Conservation (phyloP, 1,139 yeast species). For the Blastobotrys illinoisensis region DNA sequence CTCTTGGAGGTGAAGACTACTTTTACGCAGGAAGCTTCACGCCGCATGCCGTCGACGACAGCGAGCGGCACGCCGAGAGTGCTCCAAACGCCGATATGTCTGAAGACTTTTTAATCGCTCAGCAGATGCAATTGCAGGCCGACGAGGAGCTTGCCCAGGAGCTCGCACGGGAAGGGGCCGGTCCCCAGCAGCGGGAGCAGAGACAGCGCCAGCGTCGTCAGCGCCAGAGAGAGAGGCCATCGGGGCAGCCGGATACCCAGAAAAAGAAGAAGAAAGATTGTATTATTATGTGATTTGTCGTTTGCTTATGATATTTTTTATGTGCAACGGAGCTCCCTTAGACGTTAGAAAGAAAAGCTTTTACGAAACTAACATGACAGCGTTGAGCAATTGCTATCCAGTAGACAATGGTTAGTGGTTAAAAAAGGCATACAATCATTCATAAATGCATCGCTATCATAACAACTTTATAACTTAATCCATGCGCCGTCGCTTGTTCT, state of each 20-base stretch:
- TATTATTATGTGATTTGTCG: conserved; percentile 15
- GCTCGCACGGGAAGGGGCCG: conserved; percentile 13
- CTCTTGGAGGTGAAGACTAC: conserved; percentile 59
- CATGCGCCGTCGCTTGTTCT: background rate
- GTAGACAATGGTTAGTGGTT: no score
- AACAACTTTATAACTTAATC: background rate
- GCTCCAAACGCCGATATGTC: conserved; percentile 12
- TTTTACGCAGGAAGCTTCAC: conserved; percentile 53
- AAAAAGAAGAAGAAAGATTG: conserved; percentile 24
- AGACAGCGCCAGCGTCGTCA: conserved; percentile 6
- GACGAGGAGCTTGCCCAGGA: conserved; percentile 48
- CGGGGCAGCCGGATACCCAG: conserved; percentile 10
- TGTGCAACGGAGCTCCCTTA: background rate
- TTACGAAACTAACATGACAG: no score
- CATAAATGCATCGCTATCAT: background rate
- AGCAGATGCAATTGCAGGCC: conserved; percentile 56
- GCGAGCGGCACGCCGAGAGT: conserved; percentile 5
- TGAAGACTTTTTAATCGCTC: conserved; percentile 44
- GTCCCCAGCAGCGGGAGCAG: conserved; percentile 6
- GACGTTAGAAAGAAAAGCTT: background rate
- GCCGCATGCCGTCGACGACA: conserved; percentile 11
- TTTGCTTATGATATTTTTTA: background rate
- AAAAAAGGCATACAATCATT: no score
- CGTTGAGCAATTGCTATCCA: no score
- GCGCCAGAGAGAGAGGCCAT: background rate